These are phyloP conservation scores for Phytophthora sojae DNA, from an alignment of 352 stramenopile genomes.

Conservation along the genomic window DNA sequence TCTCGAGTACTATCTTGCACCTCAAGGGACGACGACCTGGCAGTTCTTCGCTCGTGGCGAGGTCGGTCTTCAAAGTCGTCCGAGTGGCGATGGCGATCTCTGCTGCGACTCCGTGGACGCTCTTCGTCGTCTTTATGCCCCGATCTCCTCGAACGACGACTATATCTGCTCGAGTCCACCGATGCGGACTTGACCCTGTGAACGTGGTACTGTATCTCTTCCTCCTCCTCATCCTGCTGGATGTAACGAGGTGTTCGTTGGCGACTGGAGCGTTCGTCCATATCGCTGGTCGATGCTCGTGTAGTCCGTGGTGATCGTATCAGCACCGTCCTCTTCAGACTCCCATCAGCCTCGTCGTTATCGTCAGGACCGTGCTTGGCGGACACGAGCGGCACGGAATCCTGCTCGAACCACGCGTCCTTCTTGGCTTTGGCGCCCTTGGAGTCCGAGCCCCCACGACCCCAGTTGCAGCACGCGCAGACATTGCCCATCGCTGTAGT, in stretches of 20 bases:
- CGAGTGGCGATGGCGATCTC: slow-evolving; percentile 21
- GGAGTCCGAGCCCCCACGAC: slow-evolving; percentile 7
- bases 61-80: slow-evolving; percentile 10
- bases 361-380: slow-evolving; percentile 48
- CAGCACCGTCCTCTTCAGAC: slow-evolving; percentile 61
- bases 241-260: slow-evolving; percentile 9
- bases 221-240: slow-evolving; percentile 18
- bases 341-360: slow-evolving; percentile 41
- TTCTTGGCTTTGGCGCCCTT: slow-evolving; percentile 20
- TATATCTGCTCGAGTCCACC: slow-evolving; percentile 18
- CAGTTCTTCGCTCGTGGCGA: slow-evolving; percentile 17
- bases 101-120: slow-evolving; percentile 18
- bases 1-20: slow-evolving; percentile 33
- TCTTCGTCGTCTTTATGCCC: slow-evolving; percentile 14
- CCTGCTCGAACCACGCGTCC: slow-evolving; percentile 71
- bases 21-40: slow-evolving; percentile 34
- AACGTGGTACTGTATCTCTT: slow-evolving; percentile 22
- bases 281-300: slow-evolving; percentile 13
- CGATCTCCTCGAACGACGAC: slow-evolving; percentile 17
- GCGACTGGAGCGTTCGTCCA: slow-evolving; percentile 1
- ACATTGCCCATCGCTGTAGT: slow-evolving; percentile 36
- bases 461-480: slow-evolving; percentile 39
- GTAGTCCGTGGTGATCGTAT: slow-evolving; percentile 50
- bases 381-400: slow-evolving; percentile 66
- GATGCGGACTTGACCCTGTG: slow-evolving; percentile 23